Evolutionary conservation across 2,329 filamentous ascomycete genomes (phyloP).

Genomic region (Rhynchosporium secalis): DNA sequence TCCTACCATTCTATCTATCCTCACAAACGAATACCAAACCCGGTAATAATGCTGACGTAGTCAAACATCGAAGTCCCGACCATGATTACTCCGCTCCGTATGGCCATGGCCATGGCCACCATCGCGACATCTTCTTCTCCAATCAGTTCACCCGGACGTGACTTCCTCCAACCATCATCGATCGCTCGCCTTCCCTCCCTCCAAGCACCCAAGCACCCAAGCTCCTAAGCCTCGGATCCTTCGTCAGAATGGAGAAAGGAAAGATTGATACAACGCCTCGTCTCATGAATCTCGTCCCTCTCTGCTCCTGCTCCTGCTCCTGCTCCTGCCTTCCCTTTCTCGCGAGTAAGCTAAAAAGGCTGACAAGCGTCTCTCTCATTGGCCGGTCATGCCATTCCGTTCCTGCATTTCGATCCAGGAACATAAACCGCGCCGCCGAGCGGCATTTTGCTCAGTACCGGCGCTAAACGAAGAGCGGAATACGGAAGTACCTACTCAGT

Average conservation of each 20-base stretch:
- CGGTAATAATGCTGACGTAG: too few species aligned
- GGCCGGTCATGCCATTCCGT: slow-evolving; percentile 1
- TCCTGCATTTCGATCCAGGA: slow-evolving; percentile 19
- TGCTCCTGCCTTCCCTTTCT: not conserved
- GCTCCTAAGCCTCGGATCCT: slow-evolving; percentile 13
- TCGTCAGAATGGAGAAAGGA: not conserved
- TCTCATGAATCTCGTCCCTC: not conserved
- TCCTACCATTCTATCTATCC: too few species aligned
- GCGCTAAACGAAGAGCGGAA: not conserved
- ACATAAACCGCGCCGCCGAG: not conserved
- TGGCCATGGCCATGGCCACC: not conserved
- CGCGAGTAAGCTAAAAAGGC: slow-evolving; percentile 10
- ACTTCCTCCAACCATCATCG: slow-evolving; percentile 2
- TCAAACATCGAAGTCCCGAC: not conserved
- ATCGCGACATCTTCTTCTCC: not conserved
- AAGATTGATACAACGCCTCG: slow-evolving; percentile 14
- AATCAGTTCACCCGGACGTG: slow-evolving; percentile 13
- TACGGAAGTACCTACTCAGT: not conserved
- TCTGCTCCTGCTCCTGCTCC: not conserved
- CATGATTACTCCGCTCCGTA: not conserved
- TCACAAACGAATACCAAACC: too few species aligned
- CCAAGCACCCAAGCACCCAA: not conserved
- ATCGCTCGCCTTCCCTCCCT: not conserved
- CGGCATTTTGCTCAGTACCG: too few species aligned
- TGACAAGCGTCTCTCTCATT: slow-evolving; percentile 13